Percentiles rank a stretch among this genome's conserved stretches.
Evolutionary conservation across 208 protist species (phyloP).

Genomic region (Trypanosoma lewisi): DNA sequence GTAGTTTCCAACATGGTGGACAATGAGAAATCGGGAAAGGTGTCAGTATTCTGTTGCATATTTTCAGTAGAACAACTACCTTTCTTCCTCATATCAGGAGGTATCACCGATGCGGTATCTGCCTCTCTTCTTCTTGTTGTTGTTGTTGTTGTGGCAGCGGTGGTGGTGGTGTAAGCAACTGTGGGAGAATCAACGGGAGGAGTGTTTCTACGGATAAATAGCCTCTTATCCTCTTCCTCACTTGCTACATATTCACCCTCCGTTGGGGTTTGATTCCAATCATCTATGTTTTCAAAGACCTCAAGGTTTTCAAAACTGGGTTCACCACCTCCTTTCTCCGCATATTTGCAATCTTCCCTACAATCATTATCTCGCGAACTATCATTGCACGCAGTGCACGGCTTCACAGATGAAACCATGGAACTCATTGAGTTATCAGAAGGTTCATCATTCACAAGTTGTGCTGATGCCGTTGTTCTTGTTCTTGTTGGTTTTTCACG

Average conservation of each 20-base stretch:
- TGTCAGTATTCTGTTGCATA: background rate
- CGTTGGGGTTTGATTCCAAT: conserved; percentile 2
- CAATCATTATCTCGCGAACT: background rate
- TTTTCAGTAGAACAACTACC: background rate
- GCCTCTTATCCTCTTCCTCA: background rate
- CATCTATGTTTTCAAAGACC: background rate
- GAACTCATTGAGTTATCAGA: background rate
- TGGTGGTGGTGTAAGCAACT: background rate
- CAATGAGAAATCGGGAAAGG: conserved; percentile 18
- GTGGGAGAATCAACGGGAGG: background rate
- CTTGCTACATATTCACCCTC: background rate
- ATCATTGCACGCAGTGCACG: background rate
- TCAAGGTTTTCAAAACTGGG: background rate
- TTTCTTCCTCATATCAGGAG: too few relatives aligned
- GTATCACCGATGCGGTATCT: too few relatives aligned
- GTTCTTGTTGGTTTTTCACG: background rate
- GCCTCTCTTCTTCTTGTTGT: too few relatives aligned
- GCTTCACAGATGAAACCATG: background rate
- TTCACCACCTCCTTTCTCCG: background rate
- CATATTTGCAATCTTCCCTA: background rate
- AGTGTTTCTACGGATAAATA: background rate
- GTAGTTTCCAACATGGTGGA: conserved; percentile 25
- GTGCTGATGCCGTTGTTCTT: background rate
- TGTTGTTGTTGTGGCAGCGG: too few relatives aligned
- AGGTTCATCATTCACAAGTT: background rate